Conservation (phyloP, 495 filamentous ascomycete species). For the Talaromyces trachyspermus region DNA sequence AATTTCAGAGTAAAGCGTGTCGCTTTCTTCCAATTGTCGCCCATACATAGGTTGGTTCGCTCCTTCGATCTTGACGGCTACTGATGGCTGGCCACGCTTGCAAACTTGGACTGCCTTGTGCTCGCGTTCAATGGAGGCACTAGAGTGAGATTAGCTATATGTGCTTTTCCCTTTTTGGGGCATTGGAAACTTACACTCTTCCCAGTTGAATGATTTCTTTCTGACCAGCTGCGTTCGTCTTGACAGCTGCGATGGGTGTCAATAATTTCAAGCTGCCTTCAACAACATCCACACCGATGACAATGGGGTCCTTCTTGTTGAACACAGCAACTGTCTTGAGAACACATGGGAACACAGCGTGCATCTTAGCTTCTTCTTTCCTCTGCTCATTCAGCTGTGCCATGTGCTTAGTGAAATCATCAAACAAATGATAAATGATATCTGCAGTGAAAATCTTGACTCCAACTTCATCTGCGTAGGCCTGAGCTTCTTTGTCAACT, state of each 20-base stretch:
- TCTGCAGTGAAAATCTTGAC: slow-evolving; percentile 99
- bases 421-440: slow-evolving; percentile 99
- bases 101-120: slow-evolving; percentile 87
- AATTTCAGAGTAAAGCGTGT: slow-evolving; percentile 80
- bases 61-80: slow-evolving; percentile 96
- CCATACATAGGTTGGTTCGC: slow-evolving; percentile 92
- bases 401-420: slow-evolving; percentile 93
- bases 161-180: slow-evolving; percentile 7
- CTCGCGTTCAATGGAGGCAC: slow-evolving; percentile 90
- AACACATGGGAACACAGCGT: slow-evolving; percentile 95
- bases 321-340: slow-evolving; percentile 86
- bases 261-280: slow-evolving; percentile 80
- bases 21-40: slow-evolving; percentile 90
- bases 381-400: slow-evolving; percentile 73
- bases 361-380: slow-evolving; percentile 91
- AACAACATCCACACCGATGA: slow-evolving; percentile 89
- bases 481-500: slow-evolving; percentile 91
- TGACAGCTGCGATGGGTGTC: slow-evolving; percentile 82
- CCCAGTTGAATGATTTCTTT: slow-evolving; percentile 81
- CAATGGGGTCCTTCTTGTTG: slow-evolving; percentile 96
- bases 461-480: slow-evolving; percentile 87
- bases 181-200: slow-evolving; percentile 85
- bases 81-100: slow-evolving; percentile 94
- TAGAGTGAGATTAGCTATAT: slow-evolving; percentile 24
- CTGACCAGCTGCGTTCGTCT: slow-evolving; percentile 65